Percentiles rank a stretch among this genome's conserved stretches.
Evolutionary conservation across 805 yeast genomes (phyloP).

Genomic region (Komagataella pastoris): DNA sequence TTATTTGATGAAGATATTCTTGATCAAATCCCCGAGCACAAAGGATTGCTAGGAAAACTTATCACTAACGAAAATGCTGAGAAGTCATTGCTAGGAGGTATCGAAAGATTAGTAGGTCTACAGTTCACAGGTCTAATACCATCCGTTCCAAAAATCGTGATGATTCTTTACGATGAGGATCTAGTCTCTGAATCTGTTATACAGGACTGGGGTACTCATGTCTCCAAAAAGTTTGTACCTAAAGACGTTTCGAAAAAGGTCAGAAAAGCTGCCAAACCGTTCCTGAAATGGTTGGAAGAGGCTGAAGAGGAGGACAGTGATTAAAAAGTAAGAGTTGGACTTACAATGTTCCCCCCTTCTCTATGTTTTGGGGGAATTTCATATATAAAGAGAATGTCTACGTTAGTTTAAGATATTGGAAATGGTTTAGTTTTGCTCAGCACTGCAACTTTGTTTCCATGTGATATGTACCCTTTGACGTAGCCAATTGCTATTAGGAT

Average conservation of each 20-base stretch:
- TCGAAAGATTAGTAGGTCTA: constrained; percentile 84
- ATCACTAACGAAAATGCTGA: constrained; percentile 59
- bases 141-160: constrained; percentile 67
- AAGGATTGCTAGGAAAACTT: constrained; percentile 72
- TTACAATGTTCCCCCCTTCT: neutral
- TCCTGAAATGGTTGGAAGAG: constrained; percentile 86
- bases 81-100: constrained; percentile 86
- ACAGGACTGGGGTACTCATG: constrained; percentile 77
- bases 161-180: constrained; percentile 73
- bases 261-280: constrained; percentile 92
- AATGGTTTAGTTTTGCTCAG: constrained; percentile 65
- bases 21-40: constrained; percentile 60
- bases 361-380: neutral
- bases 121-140: constrained; percentile 60
- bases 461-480: constrained; percentile 75
- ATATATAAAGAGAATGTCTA: neutral
- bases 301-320: constrained; percentile 71
- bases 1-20: constrained; percentile 71
- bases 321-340: neutral
- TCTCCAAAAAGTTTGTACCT: constrained; percentile 85
- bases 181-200: constrained; percentile 74
- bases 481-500: constrained; percentile 43
- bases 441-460: constrained; percentile 59
- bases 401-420: constrained; percentile 23
- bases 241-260: constrained; percentile 88